phyloP scores from a whole-genome alignment of 352 stramenopile genomes.

The Lagenidium sp. region DNA sequence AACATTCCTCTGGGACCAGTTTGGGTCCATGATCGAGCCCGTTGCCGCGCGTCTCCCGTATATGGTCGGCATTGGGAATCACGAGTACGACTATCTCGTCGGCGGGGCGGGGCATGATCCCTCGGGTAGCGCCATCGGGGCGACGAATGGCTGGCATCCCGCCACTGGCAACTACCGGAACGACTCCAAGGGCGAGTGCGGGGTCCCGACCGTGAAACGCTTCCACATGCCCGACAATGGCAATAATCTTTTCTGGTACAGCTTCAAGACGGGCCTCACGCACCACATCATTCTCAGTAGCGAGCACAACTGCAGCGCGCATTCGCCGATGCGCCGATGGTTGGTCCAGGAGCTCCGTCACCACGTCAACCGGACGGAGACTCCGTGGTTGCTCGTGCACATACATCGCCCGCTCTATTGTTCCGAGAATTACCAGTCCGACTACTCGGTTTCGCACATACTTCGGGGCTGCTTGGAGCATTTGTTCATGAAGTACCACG shows the following conservation, averaged over 20 bases:
- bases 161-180: slow-evolving; percentile 13
- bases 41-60: slow-evolving; percentile 62
- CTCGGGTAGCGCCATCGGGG: slow-evolving; percentile 26
- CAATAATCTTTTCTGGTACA: slow-evolving; percentile 24
- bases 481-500: slow-evolving; percentile 13
- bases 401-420: slow-evolving; percentile 22
- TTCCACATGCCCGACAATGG: slow-evolving; percentile 41
- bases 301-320: slow-evolving; percentile 19
- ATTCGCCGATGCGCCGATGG: slow-evolving; percentile 19
- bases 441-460: slow-evolving; percentile 10
- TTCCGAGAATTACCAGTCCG: slow-evolving; percentile 8
- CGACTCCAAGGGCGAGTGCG: slow-evolving; percentile 63
- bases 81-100: slow-evolving; percentile 32
- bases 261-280: slow-evolving; percentile 14
- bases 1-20: slow-evolving; percentile 76
- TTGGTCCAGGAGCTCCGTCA: slow-evolving; percentile 16
- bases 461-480: slow-evolving; percentile 12
- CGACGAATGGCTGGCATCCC: slow-evolving; percentile 18
- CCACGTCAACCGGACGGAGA: slow-evolving; percentile 17
- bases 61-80: slow-evolving; percentile 36
- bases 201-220: slow-evolving; percentile 41
- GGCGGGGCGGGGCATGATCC: slow-evolving; percentile 15
- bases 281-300: slow-evolving; percentile 20
- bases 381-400: slow-evolving; percentile 24
- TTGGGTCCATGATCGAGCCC: slow-evolving; percentile 59